A percentile compares a stretch with the other conserved stretches of the same genome.
phyloP scores from a whole-genome alignment of 495 filamentous ascomycete genomes.

The Penicillium herquei region DNA sequence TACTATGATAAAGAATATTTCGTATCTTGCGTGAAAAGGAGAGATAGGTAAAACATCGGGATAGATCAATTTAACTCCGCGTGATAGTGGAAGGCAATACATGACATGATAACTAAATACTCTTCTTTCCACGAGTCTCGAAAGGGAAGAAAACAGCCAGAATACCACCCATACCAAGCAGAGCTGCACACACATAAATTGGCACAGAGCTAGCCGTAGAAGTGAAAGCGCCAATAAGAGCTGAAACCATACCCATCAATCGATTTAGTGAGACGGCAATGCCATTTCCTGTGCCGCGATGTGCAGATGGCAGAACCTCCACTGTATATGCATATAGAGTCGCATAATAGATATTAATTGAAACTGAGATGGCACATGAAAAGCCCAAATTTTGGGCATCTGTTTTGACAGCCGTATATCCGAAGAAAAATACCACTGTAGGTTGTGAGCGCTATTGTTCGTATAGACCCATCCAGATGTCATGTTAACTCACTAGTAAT shows the following conservation, averaged over 20 bases:
- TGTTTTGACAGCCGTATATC: slow-evolving; percentile 42
- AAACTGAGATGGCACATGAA: slow-evolving; percentile 38
- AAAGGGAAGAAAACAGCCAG: slow-evolving; percentile 38
- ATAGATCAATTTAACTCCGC: no score
- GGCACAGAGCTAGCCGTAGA: slow-evolving; percentile 34
- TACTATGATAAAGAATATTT: no score
- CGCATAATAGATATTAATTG: slow-evolving; percentile 48
- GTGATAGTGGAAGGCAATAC: not conserved
- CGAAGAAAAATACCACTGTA: slow-evolving; percentile 38
- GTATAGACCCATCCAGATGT: not conserved
- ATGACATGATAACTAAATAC: slow-evolving; percentile 3
- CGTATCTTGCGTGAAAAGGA: no score
- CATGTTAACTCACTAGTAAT: slow-evolving; percentile 28
- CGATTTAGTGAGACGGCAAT: slow-evolving; percentile 41
- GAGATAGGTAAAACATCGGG: no score
- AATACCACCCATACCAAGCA: slow-evolving; percentile 31
- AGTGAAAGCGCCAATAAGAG: slow-evolving; percentile 37
- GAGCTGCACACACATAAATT: slow-evolving; percentile 38
- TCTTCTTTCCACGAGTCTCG: slow-evolving; percentile 24
- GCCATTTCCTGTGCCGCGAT: slow-evolving; percentile 43
- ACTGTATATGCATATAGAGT: slow-evolving; percentile 48
- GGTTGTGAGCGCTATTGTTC: not conserved
- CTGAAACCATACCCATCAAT: slow-evolving; percentile 37
- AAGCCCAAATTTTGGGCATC: slow-evolving; percentile 41
- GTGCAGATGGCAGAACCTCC: slow-evolving; percentile 42